Conservation (phyloP, 139 green algal species). For the Picochlorum sp. region DNA sequence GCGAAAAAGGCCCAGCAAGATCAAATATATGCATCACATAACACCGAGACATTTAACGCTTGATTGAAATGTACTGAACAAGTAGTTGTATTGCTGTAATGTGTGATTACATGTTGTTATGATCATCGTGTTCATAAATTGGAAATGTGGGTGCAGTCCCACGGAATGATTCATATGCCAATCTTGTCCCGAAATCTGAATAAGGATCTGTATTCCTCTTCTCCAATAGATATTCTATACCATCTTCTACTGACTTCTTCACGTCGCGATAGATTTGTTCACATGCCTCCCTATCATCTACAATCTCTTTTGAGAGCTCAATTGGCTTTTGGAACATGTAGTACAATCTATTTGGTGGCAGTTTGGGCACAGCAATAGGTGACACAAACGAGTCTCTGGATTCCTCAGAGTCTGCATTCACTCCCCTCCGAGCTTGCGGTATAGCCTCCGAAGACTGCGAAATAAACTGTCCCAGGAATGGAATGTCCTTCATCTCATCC, state of each 20-base stretch:
- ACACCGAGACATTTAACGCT: constrained; percentile 1
- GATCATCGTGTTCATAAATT: not conserved
- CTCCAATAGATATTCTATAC: constrained; percentile 60
- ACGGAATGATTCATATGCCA: constrained; percentile 64
- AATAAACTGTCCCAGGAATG: constrained; percentile 49
- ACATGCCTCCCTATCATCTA: constrained; percentile 38
- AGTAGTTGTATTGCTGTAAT: not conserved
- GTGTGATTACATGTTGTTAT: not conserved
- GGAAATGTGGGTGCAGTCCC: constrained; percentile 76
- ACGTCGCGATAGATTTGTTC: constrained; percentile 56
- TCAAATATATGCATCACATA: not conserved
- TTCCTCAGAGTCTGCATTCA: constrained; percentile 1
- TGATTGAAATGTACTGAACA: not conserved
- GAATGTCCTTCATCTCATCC: constrained; percentile 45
- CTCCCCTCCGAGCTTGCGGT: constrained; percentile 20
- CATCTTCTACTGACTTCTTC: constrained; percentile 47
- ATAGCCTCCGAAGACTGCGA: constrained; percentile 6
- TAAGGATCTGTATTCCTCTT: constrained; percentile 74
- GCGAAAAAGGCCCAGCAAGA: not conserved
- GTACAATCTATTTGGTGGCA: constrained; percentile 70
- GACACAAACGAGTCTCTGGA: constrained; percentile 46
- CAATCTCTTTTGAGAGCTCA: constrained; percentile 9
- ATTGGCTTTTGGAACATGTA: constrained; percentile 83
- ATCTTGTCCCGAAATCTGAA: constrained; percentile 47
- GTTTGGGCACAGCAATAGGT: constrained; percentile 44